Evolutionary conservation across 2,329 filamentous ascomycete species (phyloP), one percentile per base, ranked within the genome.

Genomic region (Neophaeococcomyces aloes): DNA sequence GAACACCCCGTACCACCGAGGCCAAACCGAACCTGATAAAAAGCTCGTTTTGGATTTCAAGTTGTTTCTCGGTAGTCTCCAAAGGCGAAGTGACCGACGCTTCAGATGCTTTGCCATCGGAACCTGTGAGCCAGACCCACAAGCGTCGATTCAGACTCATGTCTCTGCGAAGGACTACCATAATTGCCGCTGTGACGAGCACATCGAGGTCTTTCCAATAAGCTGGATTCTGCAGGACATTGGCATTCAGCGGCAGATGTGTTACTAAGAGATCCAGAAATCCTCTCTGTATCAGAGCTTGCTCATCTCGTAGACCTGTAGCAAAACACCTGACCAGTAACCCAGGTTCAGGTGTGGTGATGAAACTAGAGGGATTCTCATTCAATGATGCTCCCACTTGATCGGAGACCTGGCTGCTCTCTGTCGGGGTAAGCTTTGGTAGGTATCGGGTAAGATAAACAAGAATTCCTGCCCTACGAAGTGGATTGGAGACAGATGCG

Each of bases 71-170:
- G 10, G 38, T 7, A 23, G 30, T 7, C 14, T 29, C 25, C 17
- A 17, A 31, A 29, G 30, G 29, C 4, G 39, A 34, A 19, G 38
- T 14, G 6, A 30, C 21, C 10, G 5, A 7, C 7, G 27, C n/a
- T 3, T 35, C 30, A 11, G 39, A 7, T 23, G 31, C 4, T 29
- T 44, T 50, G n/a, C 69, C 61, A 42, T 78, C 86, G 2, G 88
- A 88, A 0, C 91, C 91, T 2, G 98, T 71, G 48, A 96, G 80
- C 91, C 91, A 98, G 33, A 84, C 79, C 87, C 89, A 96, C n/a
- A 98, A 67, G 29, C 91, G 78, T 54, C 91, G 74, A 60, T 98
- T 98, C 38, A 98, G 68, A 59, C 89, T 94, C 91, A 98, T 98
- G 52, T 98, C 91, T 63, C 88, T 78, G 38, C 91, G 76, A 15